These are phyloP conservation scores for Candida germanica DNA, from an alignment of 805 yeast species.

Conservation along the genomic window DNA sequence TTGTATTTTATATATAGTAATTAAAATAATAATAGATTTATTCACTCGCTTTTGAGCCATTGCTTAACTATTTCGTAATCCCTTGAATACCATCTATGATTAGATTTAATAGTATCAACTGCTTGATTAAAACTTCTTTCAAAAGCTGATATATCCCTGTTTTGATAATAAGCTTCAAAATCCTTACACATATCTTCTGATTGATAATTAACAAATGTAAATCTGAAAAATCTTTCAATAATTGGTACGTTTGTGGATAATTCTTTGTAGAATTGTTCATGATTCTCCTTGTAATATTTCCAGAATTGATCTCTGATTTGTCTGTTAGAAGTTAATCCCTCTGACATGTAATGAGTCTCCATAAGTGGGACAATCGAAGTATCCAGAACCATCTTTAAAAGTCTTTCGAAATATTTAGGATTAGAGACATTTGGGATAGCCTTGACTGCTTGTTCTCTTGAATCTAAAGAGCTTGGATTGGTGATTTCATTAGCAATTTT, in stretches of 20 bases:
- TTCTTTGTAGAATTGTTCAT: conserved; percentile 39
- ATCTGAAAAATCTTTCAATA: conserved; percentile 45
- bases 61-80: conserved; percentile 38
- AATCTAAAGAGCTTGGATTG: conserved; percentile 53
- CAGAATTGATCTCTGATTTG: conserved; percentile 44
- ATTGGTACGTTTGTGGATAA: conserved; percentile 51
- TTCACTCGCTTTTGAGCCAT: conserved; percentile 38
- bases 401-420: conserved; percentile 30
- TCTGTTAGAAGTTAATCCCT: conserved; percentile 45
- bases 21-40: conserved; percentile 4
- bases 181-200: conserved; percentile 31
- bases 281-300: conserved; percentile 49
- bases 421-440: conserved; percentile 50
- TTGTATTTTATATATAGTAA: not conserved
- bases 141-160: conserved; percentile 41
- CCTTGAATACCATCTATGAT: conserved; percentile 49
- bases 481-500: conserved; percentile 45
- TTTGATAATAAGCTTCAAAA: conserved; percentile 27
- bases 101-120: conserved; percentile 51
- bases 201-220: conserved; percentile 39
- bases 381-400: conserved; percentile 41
- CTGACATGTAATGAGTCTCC: conserved; percentile 55
- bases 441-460: conserved; percentile 54
- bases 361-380: conserved; percentile 49
- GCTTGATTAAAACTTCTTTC: conserved; percentile 57